These are phyloP conservation scores for Anisogramma anomala DNA, from an alignment of 2,329 filamentous ascomycete species.

Conservation along the genomic window DNA sequence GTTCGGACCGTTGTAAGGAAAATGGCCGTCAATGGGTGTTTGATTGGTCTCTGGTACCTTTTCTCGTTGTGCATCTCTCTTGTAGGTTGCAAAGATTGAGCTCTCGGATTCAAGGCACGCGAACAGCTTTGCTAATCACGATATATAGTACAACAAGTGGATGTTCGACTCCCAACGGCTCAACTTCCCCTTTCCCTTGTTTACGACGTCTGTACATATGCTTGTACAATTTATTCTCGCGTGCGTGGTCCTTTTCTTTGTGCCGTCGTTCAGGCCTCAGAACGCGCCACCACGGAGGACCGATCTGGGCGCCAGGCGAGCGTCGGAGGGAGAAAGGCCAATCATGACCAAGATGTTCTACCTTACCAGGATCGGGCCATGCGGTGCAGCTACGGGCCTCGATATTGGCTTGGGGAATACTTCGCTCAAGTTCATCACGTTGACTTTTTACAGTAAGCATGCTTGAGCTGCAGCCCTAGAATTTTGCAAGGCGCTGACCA, in stretches of 20 bases:
- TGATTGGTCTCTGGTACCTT: constrained; percentile 79
- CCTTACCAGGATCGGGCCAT: constrained; percentile 79
- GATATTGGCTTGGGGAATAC: constrained; percentile 96
- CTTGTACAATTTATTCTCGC: constrained; percentile 80
- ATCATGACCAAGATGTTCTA: constrained; percentile 87
- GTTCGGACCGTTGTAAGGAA: constrained; percentile 61
- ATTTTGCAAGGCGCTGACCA: constrained; percentile 16
- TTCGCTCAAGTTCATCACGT: constrained; percentile 86
- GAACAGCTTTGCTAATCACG: not conserved
- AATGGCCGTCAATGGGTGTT: constrained; percentile 59
- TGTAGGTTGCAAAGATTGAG: too few species aligned
- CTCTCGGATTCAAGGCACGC: too few species aligned
- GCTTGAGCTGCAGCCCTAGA: too few species aligned
- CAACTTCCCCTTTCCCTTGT: constrained; percentile 88
- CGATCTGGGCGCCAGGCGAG: constrained; percentile 30
- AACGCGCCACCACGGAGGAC: constrained; percentile 29
- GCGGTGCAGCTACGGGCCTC: constrained; percentile 81
- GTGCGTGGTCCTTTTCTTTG: constrained; percentile 63
- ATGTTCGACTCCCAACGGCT: constrained; percentile 84
- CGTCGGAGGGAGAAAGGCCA: constrained; percentile 38
- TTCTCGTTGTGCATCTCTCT: constrained; percentile 91
- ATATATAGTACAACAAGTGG: constrained; percentile 88
- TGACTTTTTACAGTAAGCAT: constrained; percentile 80
- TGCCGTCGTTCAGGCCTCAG: constrained; percentile 70
- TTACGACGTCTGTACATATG: constrained; percentile 94